Base-by-base conservation (phyloP, 2,329 filamentous ascomycete species). In the Stromatinia cepivora region DNA sequence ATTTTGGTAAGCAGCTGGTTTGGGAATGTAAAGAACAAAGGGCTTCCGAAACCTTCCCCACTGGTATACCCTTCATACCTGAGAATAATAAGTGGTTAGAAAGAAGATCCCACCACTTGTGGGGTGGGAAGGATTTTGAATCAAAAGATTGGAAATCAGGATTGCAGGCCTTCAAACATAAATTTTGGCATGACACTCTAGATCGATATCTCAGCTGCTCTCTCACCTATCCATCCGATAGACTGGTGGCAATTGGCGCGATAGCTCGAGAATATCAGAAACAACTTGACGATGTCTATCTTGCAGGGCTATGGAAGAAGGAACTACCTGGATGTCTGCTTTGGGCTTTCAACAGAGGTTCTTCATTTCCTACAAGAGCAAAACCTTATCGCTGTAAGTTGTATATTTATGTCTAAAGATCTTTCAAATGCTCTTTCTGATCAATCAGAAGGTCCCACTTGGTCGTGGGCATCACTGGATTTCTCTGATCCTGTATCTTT, bases 141-240 rank as follows among this genome's bases (percentile, higher is more conserved):
- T 22, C 31, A 5, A 58, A 42, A 17, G 34, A 42, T n/a, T 39
- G 34, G 54, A 58, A 25, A 42, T 39, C 22, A 4, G 11, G 22
- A 8, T 39, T 58, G 3, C 11, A 17, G n/a, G 22, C 0, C 0
- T 4, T 1, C 7, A 20, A 11, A 39, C 5, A 10, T n/a, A 4
- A 17, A 1, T 5, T 42, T 39, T 58, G 54, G 34, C 11, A 3
- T 9, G 22, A 25, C 13, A n/a, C 11, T 53, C 0, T 53, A 2
- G 1, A 1, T 13, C 11, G 4, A 53, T 53, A 53, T 28, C 0
- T 53, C 2, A 17, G n/a, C 7, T 53, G 10, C 25, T 28, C 25
- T 9, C 50, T 53, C 11, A 53, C 50, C 13, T 53, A 28, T 53
- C 1, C 13, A 53, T 53, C 50, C n/a, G n/a, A 53, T 53, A 8